Evolutionary conservation across 208 protist species (phyloP), one percentile per base, ranked within the genome.

Genomic region (Lotmaria passim): DNA sequence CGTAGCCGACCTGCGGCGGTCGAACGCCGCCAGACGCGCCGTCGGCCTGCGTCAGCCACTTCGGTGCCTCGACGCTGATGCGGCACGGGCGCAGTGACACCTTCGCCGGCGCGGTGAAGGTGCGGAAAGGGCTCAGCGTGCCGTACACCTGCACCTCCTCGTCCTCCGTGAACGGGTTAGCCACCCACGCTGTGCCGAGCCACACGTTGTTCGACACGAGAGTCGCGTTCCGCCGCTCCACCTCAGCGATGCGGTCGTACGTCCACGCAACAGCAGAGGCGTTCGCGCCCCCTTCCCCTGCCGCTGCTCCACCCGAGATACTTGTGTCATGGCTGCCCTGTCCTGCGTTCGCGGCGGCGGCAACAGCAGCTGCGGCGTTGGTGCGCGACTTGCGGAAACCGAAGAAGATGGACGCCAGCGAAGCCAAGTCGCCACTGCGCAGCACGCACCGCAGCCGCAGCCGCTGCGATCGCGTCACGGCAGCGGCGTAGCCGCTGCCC

Each of bases 141-240:
- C 84, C 78, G 68, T 94, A 93, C 19, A 94, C 73, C 60, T 93
- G 79, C 57, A 93, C 75, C 60, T 94, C 89, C 67, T 93, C 87
- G 38, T 87, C 86, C 30, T 80, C 76, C 2, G 88, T 92, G 39
- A 93, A 75, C 4, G 73, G 68, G 74, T 90, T 93, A 39, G 78
- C 76, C 28, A 96, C 80, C 31, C 60, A 53, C 10, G 93, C 39
- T 10, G 82, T 93, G 30, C 91, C 91, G 24, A 96, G 75, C 91
- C 91, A 96, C 64, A 91, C 81, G 43, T 79, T 84, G 44, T 84
- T 78, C 10, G 86, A 96, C 30, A 52, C 60, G 5, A 75, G 74
- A 15, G 65, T 53, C 14, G 72, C 68, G 11, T 69, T 78, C 23
- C 85, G 81, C 34, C 66, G 73, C 58, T 93, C 83, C 26, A 85